Conservation (phyloP, 1,284 basidiomycete genomes). For the Phylloboletellus chloephorus region DNA sequence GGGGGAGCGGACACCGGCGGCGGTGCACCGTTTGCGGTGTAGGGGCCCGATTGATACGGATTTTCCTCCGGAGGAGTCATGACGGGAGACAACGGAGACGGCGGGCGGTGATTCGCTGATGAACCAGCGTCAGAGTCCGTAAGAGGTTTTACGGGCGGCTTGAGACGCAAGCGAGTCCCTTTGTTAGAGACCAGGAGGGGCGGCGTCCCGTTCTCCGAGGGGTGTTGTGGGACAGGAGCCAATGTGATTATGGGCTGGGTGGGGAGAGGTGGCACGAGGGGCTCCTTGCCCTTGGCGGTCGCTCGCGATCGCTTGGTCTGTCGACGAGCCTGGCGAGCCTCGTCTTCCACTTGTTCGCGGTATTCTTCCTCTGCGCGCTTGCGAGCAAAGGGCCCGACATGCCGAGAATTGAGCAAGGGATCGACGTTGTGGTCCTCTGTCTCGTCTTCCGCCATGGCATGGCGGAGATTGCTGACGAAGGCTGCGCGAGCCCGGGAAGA, state of each 20-base stretch:
- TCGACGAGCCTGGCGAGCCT: slow-evolving; percentile 36
- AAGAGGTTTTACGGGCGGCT: slow-evolving; percentile 31
- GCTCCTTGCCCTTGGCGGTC: slow-evolving; percentile 38
- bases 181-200: slow-evolving; percentile 37
- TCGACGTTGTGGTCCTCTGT: slow-evolving; percentile 43
- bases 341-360: slow-evolving; percentile 36
- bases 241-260: slow-evolving; percentile 24
- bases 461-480: slow-evolving; percentile 43
- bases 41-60: slow-evolving; percentile 21
- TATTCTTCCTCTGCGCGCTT: slow-evolving; percentile 42
- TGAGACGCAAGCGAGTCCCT: slow-evolving; percentile 40
- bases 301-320: slow-evolving; percentile 28
- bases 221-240: slow-evolving; percentile 20
- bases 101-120: slow-evolving; percentile 18
- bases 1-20: slow-evolving; percentile 11
- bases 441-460: slow-evolving; percentile 45
- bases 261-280: slow-evolving; percentile 18
- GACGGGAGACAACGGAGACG: slow-evolving; percentile 30
- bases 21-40: slow-evolving; percentile 22
- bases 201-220: slow-evolving; percentile 11
- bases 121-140: slow-evolving; percentile 19
- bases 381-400: slow-evolving; percentile 41
- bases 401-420: slow-evolving; percentile 43
- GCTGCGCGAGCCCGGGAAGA: slow-evolving; percentile 32
- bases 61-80: slow-evolving; percentile 28